Evolutionary conservation across 2,329 filamentous ascomycete species (phyloP), one percentile per base, ranked within the genome.

Genomic region (Cryphonectria parasitica): DNA sequence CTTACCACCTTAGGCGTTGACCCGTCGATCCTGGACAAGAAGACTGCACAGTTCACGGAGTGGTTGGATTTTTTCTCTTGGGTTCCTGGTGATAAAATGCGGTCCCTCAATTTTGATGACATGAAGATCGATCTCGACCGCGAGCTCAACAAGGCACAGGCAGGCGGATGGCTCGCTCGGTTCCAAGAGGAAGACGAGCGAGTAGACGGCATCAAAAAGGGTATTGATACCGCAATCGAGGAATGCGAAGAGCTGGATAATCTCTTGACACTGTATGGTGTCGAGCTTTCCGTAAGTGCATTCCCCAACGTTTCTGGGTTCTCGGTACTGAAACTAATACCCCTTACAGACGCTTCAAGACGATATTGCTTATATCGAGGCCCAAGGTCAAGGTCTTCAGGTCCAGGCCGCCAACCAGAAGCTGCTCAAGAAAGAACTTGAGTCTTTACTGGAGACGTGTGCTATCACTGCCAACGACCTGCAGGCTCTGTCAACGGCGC

Each of bases 391-490:
- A 82, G 96, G 96, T 84, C 84, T 99, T 63, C 96, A 99, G 77
- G 95, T 99, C 8, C 96, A 98, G 81, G 95, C 95, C 28, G 94
- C 96, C 56, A 99, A 99, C 76, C 96, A 99, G 79, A 97, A 97
- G 79, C 87, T 97, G 39, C 87, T 99, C 63, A 94, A 95, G 79
- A 93, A 91, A 73, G 96, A 99, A 80, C 87, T 99, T 1, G 90
- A 97, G 78, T 92, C 91, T 45, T 85, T 98, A n/a, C 87, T 99
- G 34, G 91, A 95, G 75, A 98, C 94, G 0, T 95, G 97, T 69
- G 95, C 94, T 15, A 97, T 98, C 70, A 94, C 94, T 5, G 84
- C 88, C 0, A 84, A 89, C 56, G 91, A 95, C 73, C 86, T 99
- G 22, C 89, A 91, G 67, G 89, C 93, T 8, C 85, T 99, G 31